Conservation (phyloP, 768 basidiomycete genomes). For the Mycena metata region DNA sequence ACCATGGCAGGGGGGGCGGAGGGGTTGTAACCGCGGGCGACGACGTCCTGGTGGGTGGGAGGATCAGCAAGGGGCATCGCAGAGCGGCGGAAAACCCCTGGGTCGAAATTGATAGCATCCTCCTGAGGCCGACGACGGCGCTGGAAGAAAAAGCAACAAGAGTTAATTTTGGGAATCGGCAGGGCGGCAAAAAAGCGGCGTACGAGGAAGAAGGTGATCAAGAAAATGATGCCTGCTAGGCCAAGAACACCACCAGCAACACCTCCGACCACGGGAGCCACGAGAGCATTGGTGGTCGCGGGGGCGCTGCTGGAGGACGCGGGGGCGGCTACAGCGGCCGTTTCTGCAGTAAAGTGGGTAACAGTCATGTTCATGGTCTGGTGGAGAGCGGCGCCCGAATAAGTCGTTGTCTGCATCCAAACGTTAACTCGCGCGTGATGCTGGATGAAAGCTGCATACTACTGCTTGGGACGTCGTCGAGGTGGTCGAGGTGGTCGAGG, state of each 20-base stretch:
- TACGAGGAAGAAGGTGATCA: constrained; percentile 63
- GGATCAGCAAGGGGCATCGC: constrained; percentile 71
- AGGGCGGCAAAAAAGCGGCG: constrained; percentile 35
- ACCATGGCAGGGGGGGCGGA: constrained; percentile 74
- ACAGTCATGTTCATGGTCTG: constrained; percentile 23
- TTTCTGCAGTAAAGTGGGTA: constrained; percentile 22
- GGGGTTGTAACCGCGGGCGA: constrained; percentile 61
- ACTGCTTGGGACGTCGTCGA: neutral
- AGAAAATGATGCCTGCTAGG: constrained; percentile 55
- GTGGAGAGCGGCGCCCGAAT: constrained; percentile 28
- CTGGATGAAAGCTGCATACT: neutral
- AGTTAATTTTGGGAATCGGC: constrained; percentile 14
- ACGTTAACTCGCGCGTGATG: neutral
- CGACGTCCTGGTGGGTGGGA: constrained; percentile 55
- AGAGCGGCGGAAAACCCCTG: constrained; percentile 74
- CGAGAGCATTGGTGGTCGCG: constrained; percentile 25
- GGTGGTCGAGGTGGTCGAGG: neutral
- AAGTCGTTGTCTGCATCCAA: constrained; percentile 25
- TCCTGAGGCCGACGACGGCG: constrained; percentile 55
- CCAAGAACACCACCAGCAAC: constrained; percentile 62
- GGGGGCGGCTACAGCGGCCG: neutral
- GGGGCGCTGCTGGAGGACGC: constrained; percentile 8
- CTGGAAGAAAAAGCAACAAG: constrained; percentile 48
- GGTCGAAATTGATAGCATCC: constrained; percentile 64
- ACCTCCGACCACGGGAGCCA: constrained; percentile 52